A percentile compares a stretch with the other conserved stretches of the same genome.
Evolutionary conservation across 805 yeast genomes (phyloP).

Genomic region (Scheffersomyces amazonensis): DNA sequence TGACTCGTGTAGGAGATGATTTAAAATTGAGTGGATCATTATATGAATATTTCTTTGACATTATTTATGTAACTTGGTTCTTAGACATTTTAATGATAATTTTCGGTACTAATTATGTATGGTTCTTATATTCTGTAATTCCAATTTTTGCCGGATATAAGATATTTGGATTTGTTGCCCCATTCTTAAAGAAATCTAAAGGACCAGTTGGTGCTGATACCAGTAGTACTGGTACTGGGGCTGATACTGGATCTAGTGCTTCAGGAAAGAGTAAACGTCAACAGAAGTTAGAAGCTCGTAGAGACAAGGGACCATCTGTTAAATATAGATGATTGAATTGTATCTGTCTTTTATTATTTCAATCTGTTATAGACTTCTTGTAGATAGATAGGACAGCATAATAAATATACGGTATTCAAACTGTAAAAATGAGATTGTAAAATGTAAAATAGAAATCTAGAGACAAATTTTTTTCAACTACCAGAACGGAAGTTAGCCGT

Average conservation of each 20-base stretch:
- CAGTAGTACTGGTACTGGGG: neutral
- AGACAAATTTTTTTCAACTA: too few relatives aligned
- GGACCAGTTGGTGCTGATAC: constrained; percentile 2
- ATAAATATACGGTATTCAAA: too few relatives aligned
- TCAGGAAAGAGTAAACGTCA: constrained; percentile 24
- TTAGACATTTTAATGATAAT: constrained; percentile 52
- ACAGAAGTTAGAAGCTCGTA: constrained; percentile 22
- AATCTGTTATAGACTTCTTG: neutral
- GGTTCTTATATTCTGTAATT: constrained; percentile 51
- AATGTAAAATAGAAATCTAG: too few relatives aligned
- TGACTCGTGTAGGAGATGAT: constrained; percentile 58
- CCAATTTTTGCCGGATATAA: constrained; percentile 55
- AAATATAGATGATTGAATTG: constrained; percentile 19
- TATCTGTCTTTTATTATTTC: neutral
- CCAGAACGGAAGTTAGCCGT: too few relatives aligned
- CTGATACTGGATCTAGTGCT: constrained; percentile 3
- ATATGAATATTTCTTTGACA: constrained; percentile 70
- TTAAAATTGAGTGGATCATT: constrained; percentile 55
- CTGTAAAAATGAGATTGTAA: too few relatives aligned
- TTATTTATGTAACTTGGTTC: constrained; percentile 62
- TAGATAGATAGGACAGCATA: too few relatives aligned
- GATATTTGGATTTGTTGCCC: constrained; percentile 35
- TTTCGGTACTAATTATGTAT: constrained; percentile 56
- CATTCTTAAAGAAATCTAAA: constrained; percentile 9
- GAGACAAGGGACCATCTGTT: constrained; percentile 21